Conservation (phyloP, 805 yeast genomes). For the Crinitomyces ghanaensis region DNA sequence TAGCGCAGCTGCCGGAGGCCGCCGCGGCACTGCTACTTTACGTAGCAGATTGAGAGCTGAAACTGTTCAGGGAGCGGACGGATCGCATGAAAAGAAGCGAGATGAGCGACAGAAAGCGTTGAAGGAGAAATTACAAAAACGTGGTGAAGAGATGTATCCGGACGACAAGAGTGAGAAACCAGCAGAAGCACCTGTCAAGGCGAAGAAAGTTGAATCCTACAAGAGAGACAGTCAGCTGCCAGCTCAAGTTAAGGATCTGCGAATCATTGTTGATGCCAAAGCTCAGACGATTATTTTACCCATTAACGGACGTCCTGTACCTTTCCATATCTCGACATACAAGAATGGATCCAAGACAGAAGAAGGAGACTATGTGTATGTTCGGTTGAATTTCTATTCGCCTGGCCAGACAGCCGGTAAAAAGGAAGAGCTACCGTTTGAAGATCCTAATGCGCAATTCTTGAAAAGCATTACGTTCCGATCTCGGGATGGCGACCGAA, state of each 20-base stretch:
- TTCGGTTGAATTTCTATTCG: slow-evolving; percentile 83
- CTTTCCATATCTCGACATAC: slow-evolving; percentile 89
- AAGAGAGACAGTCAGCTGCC: slow-evolving; percentile 92
- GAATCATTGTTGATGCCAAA: slow-evolving; percentile 76
- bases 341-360: slow-evolving; percentile 92
- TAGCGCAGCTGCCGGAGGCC: slow-evolving; percentile 5
- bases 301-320: slow-evolving; percentile 91
- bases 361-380: slow-evolving; percentile 88
- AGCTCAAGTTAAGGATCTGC: slow-evolving; percentile 64
- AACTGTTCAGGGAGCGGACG: slow-evolving; percentile 40
- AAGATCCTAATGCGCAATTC: slow-evolving; percentile 79
- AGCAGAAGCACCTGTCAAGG: slow-evolving; percentile 45
- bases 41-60: slow-evolving; percentile 65
- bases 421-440: slow-evolving; percentile 79
- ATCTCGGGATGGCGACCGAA: slow-evolving; percentile 81
- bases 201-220: slow-evolving; percentile 89
- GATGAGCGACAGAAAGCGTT: slow-evolving; percentile 72
- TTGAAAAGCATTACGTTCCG: slow-evolving; percentile 78
- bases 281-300: slow-evolving; percentile 86
- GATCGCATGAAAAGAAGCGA: slow-evolving; percentile 66
- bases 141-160: slow-evolving; percentile 73
- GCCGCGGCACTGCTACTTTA: slow-evolving; percentile 54
- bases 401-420: slow-evolving; percentile 66
- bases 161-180: slow-evolving; percentile 32
- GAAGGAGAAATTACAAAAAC: slow-evolving; percentile 76